Evolutionary conservation across 108 stramenopile species (phyloP).

Genomic region (Cylindrotheca fusiformis): DNA sequence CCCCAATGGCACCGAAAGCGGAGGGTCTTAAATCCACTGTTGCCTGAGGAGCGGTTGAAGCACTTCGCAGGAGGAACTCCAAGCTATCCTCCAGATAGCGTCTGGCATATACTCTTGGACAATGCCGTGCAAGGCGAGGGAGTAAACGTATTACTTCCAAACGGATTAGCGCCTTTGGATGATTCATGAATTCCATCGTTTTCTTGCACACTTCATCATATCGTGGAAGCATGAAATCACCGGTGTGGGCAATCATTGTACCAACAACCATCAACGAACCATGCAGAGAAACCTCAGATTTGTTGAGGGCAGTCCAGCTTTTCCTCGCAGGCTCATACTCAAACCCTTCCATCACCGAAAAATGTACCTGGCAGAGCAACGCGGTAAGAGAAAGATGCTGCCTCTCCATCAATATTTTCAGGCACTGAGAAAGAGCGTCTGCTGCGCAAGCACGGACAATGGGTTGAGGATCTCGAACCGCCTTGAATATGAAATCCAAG

Average conservation of each 20-base stretch:
- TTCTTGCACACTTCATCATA: constrained; percentile 87
- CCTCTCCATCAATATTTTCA: constrained; percentile 75
- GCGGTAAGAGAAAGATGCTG: constrained; percentile 60
- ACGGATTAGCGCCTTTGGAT: constrained; percentile 72
- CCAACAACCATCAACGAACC: constrained; percentile 88
- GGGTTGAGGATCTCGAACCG: constrained; percentile 79
- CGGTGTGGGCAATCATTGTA: constrained; percentile 81
- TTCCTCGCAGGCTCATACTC: constrained; percentile 28
- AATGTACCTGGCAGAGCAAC: constrained; percentile 69
- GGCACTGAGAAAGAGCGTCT: constrained; percentile 83
- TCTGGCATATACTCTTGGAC: constrained; percentile 83
- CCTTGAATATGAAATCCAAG: constrained; percentile 82
- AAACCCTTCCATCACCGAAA: constrained; percentile 71
- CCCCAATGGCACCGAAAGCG: constrained; percentile 86
- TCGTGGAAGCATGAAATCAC: constrained; percentile 93
- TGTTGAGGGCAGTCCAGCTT: constrained; percentile 13
- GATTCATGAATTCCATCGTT: constrained; percentile 71
- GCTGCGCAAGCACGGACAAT: constrained; percentile 92
- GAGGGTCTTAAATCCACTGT: constrained; percentile 73
- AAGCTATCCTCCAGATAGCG: constrained; percentile 76
- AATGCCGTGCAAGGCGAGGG: constrained; percentile 83
- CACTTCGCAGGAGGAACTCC: constrained; percentile 70
- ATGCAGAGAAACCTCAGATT: constrained; percentile 67
- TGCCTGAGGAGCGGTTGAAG: constrained; percentile 39
- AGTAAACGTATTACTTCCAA: constrained; percentile 84